Conservation (phyloP, 352 stramenopile genomes). For the Phytophthora chlamydospora region DNA sequence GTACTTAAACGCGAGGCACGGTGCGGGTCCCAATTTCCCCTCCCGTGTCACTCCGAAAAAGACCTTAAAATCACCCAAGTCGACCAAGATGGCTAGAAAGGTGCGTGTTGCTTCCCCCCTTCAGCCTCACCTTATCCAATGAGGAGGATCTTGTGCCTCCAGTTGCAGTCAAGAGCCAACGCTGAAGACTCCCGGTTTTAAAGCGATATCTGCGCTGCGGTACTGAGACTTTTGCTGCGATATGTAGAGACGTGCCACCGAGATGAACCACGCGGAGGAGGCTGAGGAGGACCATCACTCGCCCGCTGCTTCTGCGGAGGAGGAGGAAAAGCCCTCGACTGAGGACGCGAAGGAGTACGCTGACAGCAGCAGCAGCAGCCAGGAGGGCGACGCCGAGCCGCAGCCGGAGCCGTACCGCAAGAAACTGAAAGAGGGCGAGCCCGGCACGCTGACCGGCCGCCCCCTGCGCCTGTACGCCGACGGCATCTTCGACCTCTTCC, state of each 20-base stretch:
- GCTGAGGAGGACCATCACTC: conserved; percentile 32
- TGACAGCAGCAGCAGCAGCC: conserved; percentile 34
- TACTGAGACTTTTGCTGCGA: conserved; percentile 22
- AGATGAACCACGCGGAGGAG: conserved; percentile 49
- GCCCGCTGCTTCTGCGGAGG: conserved; percentile 7
- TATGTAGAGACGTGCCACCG: conserved; percentile 40
- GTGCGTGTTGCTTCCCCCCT: conserved; percentile 15
- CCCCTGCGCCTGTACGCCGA: conserved; percentile 88
- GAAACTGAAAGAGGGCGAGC: conserved; percentile 64
- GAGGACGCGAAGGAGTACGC: conserved; percentile 24
- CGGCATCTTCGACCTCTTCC: conserved; percentile 91
- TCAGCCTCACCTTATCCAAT: neutral
- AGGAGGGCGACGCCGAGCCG: conserved; percentile 28
- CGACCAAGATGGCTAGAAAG: conserved; percentile 38
- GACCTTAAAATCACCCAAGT: conserved; percentile 3
- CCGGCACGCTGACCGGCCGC: conserved; percentile 72
- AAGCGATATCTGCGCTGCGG: neutral
- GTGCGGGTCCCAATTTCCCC: conserved; percentile 9
- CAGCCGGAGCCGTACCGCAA: conserved; percentile 66
- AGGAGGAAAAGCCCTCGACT: conserved; percentile 20
- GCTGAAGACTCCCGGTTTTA: neutral
- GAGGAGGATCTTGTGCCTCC: neutral
- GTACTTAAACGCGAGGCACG: conserved; percentile 4
- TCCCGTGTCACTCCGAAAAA: conserved; percentile 22
- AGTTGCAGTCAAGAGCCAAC: neutral